These are phyloP conservation scores for Turritis glabra DNA, from an alignment of 345 rosid species.

Conservation along the genomic window DNA sequence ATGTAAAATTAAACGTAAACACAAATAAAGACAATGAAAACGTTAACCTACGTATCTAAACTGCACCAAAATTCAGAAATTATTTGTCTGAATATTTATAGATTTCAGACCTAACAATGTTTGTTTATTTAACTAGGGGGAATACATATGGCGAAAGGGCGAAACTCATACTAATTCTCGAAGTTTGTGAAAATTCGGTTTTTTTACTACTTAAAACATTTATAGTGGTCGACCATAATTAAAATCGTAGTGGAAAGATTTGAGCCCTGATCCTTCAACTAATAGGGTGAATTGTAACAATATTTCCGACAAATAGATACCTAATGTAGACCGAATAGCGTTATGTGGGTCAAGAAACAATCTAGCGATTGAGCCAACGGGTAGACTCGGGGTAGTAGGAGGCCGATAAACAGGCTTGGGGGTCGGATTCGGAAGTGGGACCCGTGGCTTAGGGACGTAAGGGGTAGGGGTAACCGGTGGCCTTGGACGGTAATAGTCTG, in stretches of 20 bases:
- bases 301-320: slow-evolving; percentile 10
- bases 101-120: too few species aligned
- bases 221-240: neutral
- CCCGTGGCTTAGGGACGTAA: slow-evolving; percentile 17
- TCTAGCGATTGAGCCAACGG: slow-evolving; percentile 37
- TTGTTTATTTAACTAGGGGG: too few species aligned
- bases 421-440: slow-evolving; percentile 28
- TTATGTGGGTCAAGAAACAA: slow-evolving; percentile 76
- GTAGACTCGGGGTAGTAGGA: slow-evolving; percentile 21
- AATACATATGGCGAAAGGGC: too few species aligned
- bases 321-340: slow-evolving; percentile 48
- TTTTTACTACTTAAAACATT: neutral
- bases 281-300: neutral
- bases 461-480: slow-evolving; percentile 30
- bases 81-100: too few species aligned
- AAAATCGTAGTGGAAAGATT: neutral
- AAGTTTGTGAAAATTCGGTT: neutral
- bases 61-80: too few species aligned
- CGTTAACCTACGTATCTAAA: too few species aligned
- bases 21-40: too few species aligned
- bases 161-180: neutral
- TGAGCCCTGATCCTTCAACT: neutral
- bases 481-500: slow-evolving; percentile 40
- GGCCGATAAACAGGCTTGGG: slow-evolving; percentile 31
- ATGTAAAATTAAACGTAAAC: too few species aligned